phyloP scores from a whole-genome alignment of 306 rosid genomes.

The Vicia sativa region DNA sequence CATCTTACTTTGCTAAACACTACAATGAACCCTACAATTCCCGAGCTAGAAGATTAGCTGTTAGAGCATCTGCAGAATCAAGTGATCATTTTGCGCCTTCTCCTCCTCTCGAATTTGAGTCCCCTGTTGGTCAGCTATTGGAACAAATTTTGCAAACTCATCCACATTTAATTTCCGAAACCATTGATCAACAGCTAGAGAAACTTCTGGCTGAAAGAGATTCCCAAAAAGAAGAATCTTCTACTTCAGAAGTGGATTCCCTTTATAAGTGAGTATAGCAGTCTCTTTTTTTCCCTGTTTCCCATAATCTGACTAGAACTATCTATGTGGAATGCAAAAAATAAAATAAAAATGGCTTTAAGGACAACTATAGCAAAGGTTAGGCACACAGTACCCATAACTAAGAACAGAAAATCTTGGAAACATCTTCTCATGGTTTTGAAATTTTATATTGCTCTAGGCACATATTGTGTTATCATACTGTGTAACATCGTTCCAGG shows the following conservation, averaged over 20 bases:
- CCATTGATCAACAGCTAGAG: constrained; percentile 91
- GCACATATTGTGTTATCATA: constrained; percentile 4
- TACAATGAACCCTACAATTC: constrained; percentile 52
- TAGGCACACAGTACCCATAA: too few species aligned
- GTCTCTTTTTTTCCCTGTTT: constrained; percentile 3
- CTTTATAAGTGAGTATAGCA: constrained; percentile 71
- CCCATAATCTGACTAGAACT: constrained; percentile 25
- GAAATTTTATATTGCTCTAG: too few species aligned
- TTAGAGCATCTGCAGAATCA: constrained; percentile 71
- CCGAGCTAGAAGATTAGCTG: constrained; percentile 60
- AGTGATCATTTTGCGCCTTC: constrained; percentile 56
- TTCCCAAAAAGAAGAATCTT: constrained; percentile 49
- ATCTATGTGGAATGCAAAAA: constrained; percentile 18
- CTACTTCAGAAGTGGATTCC: constrained; percentile 47
- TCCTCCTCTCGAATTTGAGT: constrained; percentile 79
- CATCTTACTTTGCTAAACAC: constrained; percentile 59
- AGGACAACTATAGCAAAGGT: not conserved
- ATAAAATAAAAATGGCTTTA: constrained; percentile 9
- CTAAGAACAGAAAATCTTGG: too few species aligned
- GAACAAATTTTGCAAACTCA: constrained; percentile 79
- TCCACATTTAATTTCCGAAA: constrained; percentile 84
- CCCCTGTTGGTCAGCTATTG: constrained; percentile 92
- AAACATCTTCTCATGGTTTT: too few species aligned
- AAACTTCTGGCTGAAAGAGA: constrained; percentile 75
- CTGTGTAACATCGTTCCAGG: not conserved